Evolutionary conservation across 2,329 filamentous ascomycete genomes (phyloP), one percentile per base, ranked within the genome.

Genomic region (Exophiala mesophila): DNA sequence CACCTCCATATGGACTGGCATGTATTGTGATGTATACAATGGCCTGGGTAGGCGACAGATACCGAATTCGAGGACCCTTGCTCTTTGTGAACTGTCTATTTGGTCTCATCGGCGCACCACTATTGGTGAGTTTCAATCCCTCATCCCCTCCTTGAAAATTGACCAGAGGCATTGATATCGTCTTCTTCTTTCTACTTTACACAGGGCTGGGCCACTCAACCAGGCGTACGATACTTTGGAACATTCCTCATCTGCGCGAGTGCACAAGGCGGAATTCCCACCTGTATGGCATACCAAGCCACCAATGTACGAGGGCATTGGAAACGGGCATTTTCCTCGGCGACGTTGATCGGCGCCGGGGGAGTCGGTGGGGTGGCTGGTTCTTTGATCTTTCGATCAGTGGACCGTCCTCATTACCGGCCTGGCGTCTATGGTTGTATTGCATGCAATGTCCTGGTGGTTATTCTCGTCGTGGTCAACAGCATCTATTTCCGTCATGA

Each of bases 271-370:
- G 90, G 89, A 59, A 71, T 89, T 3, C 86, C 87, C 0, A 71
- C 78, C 2, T 71, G 77, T 36, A 78, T 94, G 69, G 75, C 84
- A 0, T 90, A 86, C 66, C 85, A 89, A 66, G 84, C 85, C 32
- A 92, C 89, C 66, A 94, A 92, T 64, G 82, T 94, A 57, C 79
- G 85, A 35, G 86, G 85, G 0, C 85, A 92, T 66, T 92, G 85
- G 85, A 92, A 89, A 68, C 78, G 87, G 29, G 85, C 85, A 0
- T 82, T 92, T 54, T 83, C 79, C 60, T 84, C 79, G 45, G 84
- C 86, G 2, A 83, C 81, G 0, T 73, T 90, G 2, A 83, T 92
- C 3, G 83, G 82, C 9, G 20, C 28, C 9, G 41, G 7, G 17
- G 15, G 73, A 3, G 4, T 92, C 16, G 86, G 86, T 24, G 86